A percentile compares a stretch with the other conserved stretches of the same genome.
phyloP scores from a whole-genome alignment of 2,329 filamentous ascomycete genomes.

The Fusarium burgessii region DNA sequence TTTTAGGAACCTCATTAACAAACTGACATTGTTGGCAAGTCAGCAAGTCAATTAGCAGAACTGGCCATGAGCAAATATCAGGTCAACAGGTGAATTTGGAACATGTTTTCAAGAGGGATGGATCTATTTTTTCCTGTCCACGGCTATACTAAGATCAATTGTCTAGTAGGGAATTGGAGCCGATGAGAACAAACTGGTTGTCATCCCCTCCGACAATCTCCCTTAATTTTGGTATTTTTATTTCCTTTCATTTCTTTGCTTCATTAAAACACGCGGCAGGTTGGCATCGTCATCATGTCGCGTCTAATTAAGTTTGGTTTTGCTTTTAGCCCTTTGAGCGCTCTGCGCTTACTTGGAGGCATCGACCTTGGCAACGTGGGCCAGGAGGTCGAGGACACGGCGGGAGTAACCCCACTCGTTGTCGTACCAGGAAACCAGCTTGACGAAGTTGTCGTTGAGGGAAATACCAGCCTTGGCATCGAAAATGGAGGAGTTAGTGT shows the following conservation, averaged over 20 bases:
- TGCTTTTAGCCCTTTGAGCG: constrained; percentile 39
- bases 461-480: constrained; percentile 99
- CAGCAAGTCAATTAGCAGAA: not conserved
- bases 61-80: not conserved
- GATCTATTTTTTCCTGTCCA: constrained; percentile 44
- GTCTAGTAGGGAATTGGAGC: constrained; percentile 39
- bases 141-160: constrained; percentile 43
- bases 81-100: not conserved
- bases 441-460: constrained; percentile 98
- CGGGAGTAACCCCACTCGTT: constrained; percentile 99
- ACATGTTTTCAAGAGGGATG: constrained; percentile 38
- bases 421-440: constrained; percentile 98
- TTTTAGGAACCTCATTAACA: not conserved
- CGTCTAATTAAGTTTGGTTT: constrained; percentile 43
- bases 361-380: constrained; percentile 84
- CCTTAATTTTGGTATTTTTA: constrained; percentile 43
- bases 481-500: constrained; percentile 96
- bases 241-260: constrained; percentile 39
- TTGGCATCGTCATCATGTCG: constrained; percentile 21
- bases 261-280: constrained; percentile 44
- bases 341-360: constrained; percentile 61
- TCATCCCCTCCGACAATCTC: constrained; percentile 44
- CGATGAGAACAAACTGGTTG: constrained; percentile 35
- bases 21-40: not conserved
- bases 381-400: constrained; percentile 86